phyloP scores from a whole-genome alignment of 139 green algal genomes.

The Mychonastes homosphaera region DNA sequence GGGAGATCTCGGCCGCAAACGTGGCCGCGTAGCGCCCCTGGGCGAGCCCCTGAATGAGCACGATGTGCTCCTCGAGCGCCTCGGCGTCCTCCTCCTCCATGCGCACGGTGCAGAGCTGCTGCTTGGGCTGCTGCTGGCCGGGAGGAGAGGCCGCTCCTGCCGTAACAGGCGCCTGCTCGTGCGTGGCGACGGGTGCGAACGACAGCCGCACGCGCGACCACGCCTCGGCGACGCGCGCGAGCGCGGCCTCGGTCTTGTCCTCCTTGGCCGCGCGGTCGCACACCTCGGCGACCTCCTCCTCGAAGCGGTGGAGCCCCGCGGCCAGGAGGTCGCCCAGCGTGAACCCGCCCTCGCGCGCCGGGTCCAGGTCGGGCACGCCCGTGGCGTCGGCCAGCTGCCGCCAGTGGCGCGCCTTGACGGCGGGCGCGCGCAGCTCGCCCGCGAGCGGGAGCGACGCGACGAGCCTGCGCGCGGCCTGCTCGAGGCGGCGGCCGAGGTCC shows the following conservation, averaged over 20 bases:
- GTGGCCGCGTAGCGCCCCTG: constrained; percentile 83
- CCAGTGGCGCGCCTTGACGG: constrained; percentile 70
- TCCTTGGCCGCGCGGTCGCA: constrained; percentile 78
- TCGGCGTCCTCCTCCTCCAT: constrained; percentile 85
- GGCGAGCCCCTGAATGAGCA: constrained; percentile 85
- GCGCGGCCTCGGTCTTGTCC: constrained; percentile 73
- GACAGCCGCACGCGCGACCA: constrained; percentile 69
- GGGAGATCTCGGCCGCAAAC: constrained; percentile 61
- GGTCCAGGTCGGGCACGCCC: constrained; percentile 25
- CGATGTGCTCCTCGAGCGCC: constrained; percentile 72
- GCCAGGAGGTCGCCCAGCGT: constrained; percentile 73
- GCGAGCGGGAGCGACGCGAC: constrained; percentile 64
- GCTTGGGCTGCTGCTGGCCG: constrained; percentile 64
- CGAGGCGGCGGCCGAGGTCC: constrained; percentile 33
- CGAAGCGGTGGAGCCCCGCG: constrained; percentile 82
- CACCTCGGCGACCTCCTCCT: constrained; percentile 81
- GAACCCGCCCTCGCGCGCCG: constrained; percentile 41
- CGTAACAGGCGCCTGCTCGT: too few relatives aligned
- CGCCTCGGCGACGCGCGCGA: constrained; percentile 58
- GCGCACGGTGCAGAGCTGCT: constrained; percentile 60
- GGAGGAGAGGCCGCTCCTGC: too few relatives aligned
- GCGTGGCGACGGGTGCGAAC: too few relatives aligned
- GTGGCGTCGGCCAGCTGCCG: constrained; percentile 68
- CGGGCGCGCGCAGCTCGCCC: constrained; percentile 58
- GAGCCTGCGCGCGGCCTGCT: constrained; percentile 67